Base-by-base conservation (phyloP, 1,139 yeast genomes). In the Arxiozyma slooffiae region DNA sequence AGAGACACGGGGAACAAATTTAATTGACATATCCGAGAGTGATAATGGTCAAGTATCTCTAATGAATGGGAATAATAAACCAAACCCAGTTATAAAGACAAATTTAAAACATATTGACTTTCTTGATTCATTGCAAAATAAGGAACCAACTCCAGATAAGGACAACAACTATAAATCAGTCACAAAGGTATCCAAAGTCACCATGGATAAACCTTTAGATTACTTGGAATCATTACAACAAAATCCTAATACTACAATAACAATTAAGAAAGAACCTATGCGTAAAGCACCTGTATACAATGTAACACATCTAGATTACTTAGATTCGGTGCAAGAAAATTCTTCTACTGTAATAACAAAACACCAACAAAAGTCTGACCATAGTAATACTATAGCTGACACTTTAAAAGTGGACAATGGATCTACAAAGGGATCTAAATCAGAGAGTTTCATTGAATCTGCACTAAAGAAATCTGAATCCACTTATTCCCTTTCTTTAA, bases 321-420 rank as follows among this genome's bases (percentile, higher is more conserved):
- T 60, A 39, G 63, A 60, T 47, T 60, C 64, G 7, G 52, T 55
- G 18, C 59, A 57, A 39, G 41, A 49, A 21, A 58, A 55, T 46
- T 26, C 48, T 14, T 39, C 52, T 4, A 41, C 44, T 1, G 47
- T 53, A 9, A 47, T 54, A 20, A 38, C 41, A 2, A 24, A 37
- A n/a, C 44, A 41, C 18, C 16, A 3, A 30, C 36, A 11, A 30
- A 16, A 11, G 14, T 30, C 36, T 11, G n/a, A n/a, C n/a, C 6
- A 3, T 30, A 11, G n/a, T 11, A 30, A 30, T 30, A 14, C 4
- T 14, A 30, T 14, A 30, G 6, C 11, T 30, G 6, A 30, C 14
- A 17, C 38, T 14, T 41, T 21, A 14, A 41, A 52, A 20, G 34
- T 44, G 6, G 43, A 23, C 8, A 39, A 41, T 22, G 22, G 41